phyloP scores from a whole-genome alignment of 352 stramenopile genomes.

The Pythium vanterpoolii region DNA sequence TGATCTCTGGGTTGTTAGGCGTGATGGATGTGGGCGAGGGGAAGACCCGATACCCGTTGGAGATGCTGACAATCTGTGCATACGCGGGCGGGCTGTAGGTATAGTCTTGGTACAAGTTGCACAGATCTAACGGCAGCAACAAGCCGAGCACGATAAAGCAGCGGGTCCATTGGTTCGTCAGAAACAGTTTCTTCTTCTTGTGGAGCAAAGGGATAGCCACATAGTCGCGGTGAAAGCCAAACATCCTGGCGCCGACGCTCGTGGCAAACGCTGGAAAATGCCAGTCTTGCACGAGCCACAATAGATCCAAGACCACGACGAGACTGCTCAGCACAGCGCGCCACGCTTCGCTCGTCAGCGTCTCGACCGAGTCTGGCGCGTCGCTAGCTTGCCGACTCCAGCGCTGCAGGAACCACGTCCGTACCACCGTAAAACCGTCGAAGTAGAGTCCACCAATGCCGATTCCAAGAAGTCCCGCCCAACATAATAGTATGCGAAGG shows the following conservation, averaged over 20 bases:
- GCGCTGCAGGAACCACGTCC: conserved; percentile 2
- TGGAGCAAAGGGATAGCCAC: conserved; percentile 20
- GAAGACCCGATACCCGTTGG: conserved; percentile 11
- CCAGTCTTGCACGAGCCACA: conserved; percentile 52
- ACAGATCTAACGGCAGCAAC: conserved; percentile 46
- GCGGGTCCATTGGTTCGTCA: conserved; percentile 46
- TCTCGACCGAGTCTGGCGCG: conserved; percentile 3
- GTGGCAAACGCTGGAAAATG: conserved; percentile 49
- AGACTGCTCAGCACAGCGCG: conserved; percentile 15
- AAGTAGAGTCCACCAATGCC: conserved; percentile 31
- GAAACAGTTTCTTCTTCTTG: conserved; percentile 17
- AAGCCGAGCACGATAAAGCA: conserved; percentile 48
- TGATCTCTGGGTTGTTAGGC: not conserved
- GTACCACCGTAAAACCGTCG: conserved; percentile 1
- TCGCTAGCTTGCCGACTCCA: conserved; percentile 12
- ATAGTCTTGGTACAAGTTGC: conserved; percentile 43
- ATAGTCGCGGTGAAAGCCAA: conserved; percentile 37
- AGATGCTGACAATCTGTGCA: conserved; percentile 29
- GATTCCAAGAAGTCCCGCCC: conserved; percentile 22
- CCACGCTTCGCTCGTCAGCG: conserved; percentile 19
- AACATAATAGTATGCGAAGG: conserved; percentile 7
- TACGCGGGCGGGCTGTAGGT: conserved; percentile 36
- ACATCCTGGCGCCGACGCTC: conserved; percentile 29
- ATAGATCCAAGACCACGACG: conserved; percentile 38
- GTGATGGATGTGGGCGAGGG: not conserved